Evolutionary conservation across 495 filamentous ascomycete genomes (phyloP), one percentile per base, ranked within the genome.

Genomic region (Corynascus novoguineensis): DNA sequence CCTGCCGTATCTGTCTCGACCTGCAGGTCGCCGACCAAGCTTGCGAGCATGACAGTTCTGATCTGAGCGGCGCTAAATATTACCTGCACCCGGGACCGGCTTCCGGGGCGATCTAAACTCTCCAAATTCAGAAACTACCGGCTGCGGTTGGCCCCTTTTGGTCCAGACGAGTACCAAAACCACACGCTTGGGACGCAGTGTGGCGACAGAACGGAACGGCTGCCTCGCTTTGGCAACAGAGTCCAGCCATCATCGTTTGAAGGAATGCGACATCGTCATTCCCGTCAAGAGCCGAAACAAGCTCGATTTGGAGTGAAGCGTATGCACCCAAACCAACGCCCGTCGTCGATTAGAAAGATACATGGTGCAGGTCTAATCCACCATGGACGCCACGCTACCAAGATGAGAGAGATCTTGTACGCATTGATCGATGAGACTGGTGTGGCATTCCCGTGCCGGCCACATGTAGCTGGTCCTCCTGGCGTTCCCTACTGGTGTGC

Each of bases 1-100:
- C 50, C 52, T 46, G 32, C 50, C 34, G 46, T 25, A 59, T 54
- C 50, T 47, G 41, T 31, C 29, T 17, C 54, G 31, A 38, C 31
- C 50, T 59, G 52, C 52, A 55, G 38, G 5, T 14, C 21, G 27
- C 24, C 24, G 37, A 31, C 38, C 27, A 28, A 27, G 24, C 37
- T 25, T 19, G 21, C 21, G 29, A 37, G 29, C 17, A 31, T 29
- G 51, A 54, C 46, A 54, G 28, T 17, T 46, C 51, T 27, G 3
- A 54, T 45, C 29, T 34, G 5, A n/a, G 24, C 12, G 51, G n/a
- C 28, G 28, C 27, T 24, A 22, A n/a, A 21, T 4, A 12, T 19
- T 12, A 19, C 46, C 22, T 21, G 28, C 28, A 29, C 12, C 41
- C 37, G 25, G 25, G 15, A 29, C 24, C 22, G n/a, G n/a, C 38